Conservation (phyloP, 306 rosid species). For the Leucaena leucocephala region DNA sequence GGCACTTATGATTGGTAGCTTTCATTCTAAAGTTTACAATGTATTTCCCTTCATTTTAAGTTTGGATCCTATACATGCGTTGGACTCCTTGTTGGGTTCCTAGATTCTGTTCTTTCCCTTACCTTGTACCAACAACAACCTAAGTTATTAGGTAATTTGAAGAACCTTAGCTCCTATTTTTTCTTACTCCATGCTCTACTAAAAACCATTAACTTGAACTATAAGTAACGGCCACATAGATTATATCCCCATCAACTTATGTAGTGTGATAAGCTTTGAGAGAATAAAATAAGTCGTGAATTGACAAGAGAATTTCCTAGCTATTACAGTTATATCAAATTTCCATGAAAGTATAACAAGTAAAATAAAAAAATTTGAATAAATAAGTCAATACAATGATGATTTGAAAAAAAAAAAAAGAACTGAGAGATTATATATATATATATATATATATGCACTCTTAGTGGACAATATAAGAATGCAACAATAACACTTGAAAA, state of each 20-base stretch:
- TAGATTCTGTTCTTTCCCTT: background rate
- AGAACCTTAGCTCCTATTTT: background rate
- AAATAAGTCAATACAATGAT: background rate
- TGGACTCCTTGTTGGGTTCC: background rate
- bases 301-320: background rate
- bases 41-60: background rate
- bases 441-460: too few species aligned
- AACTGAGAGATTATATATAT: background rate
- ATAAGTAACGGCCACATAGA: background rate
- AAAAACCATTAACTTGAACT: background rate
- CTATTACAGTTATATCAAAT: background rate
- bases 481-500: background rate
- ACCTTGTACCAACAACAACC: background rate
- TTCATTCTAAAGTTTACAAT: too few species aligned
- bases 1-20: too few species aligned
- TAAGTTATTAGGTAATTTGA: background rate
- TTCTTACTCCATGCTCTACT: background rate
- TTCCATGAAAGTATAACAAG: background rate
- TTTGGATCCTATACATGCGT: background rate
- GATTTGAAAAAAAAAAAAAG: background rate
- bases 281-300: background rate
- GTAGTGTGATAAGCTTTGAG: background rate
- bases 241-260: background rate
- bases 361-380: background rate
- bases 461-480: background rate